Conservation (phyloP, 495 filamentous ascomycete species). For the Penicillium chermesinum region DNA sequence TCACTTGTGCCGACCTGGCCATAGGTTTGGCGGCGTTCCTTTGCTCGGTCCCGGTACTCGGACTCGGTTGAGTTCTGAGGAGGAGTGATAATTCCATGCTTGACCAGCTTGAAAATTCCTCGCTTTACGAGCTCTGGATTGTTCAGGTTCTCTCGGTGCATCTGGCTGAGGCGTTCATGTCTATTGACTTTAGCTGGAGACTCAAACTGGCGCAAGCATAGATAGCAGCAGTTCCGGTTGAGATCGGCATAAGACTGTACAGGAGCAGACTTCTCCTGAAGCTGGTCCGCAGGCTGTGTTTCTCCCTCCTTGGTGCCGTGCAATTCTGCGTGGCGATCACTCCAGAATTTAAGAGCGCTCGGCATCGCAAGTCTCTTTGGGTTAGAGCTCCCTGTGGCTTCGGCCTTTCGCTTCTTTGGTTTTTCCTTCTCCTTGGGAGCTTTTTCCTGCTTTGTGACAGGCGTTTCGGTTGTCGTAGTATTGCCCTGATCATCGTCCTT, state of each 20-base stretch:
- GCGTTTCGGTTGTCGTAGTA: slow-evolving; percentile 25
- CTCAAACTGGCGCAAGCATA: slow-evolving; percentile 74
- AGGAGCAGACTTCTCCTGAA: slow-evolving; percentile 19
- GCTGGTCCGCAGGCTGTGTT: slow-evolving; percentile 1
- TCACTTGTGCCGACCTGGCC: slow-evolving; percentile 57
- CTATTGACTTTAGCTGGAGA: slow-evolving; percentile 60
- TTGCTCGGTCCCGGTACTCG: slow-evolving; percentile 78
- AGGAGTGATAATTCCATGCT: slow-evolving; percentile 31
- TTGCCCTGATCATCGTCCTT: slow-evolving; percentile 27
- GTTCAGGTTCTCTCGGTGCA: slow-evolving; percentile 67
- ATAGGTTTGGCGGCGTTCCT: slow-evolving; percentile 72
- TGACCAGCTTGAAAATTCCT: slow-evolving; percentile 54
- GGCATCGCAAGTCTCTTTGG: slow-evolving; percentile 51
- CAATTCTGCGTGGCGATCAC: slow-evolving; percentile 78
- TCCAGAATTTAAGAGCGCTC: slow-evolving; percentile 81
- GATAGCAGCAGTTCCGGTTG: slow-evolving; percentile 65
- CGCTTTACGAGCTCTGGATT: slow-evolving; percentile 54
- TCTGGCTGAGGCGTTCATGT: slow-evolving; percentile 70
- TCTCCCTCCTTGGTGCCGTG: slow-evolving; percentile 51
- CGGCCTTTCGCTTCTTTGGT: slow-evolving; percentile 68
- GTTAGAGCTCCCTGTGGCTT: slow-evolving; percentile 33
- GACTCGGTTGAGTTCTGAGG: slow-evolving; percentile 16
- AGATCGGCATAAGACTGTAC: slow-evolving; percentile 64
- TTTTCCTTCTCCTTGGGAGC: slow-evolving; percentile 51
- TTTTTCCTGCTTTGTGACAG: slow-evolving; percentile 33